These are phyloP conservation scores for Cryptococcus sp. DNA, from an alignment of 1,284 basidiomycete genomes.

Conservation along the genomic window DNA sequence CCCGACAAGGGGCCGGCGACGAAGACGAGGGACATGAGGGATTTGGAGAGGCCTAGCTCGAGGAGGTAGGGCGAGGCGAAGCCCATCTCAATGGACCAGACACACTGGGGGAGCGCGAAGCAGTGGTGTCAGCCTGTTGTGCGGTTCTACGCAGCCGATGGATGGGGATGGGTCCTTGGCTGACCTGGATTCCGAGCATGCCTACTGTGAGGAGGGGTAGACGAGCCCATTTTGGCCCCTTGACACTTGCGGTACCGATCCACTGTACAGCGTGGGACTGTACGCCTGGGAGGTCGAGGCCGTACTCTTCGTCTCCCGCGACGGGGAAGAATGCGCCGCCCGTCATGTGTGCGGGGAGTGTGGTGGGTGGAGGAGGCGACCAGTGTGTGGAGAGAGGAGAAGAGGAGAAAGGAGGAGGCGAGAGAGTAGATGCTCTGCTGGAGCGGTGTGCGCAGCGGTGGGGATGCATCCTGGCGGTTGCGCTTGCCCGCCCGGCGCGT, in stretches of 20 bases:
- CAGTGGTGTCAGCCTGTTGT: neutral
- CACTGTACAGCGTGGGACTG: constrained; percentile 52
- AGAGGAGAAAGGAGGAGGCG: neutral
- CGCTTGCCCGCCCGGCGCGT: no score
- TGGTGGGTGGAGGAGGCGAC: neutral
- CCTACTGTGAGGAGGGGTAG: constrained; percentile 72
- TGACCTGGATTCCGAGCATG: constrained; percentile 71
- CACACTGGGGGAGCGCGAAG: constrained; percentile 35
- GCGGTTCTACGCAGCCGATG: no score
- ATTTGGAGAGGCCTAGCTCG: constrained; percentile 82
- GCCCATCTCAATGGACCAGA: constrained; percentile 90
- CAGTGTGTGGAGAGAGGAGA: neutral
- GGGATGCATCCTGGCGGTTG: no score
- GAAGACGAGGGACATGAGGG: constrained; percentile 84
- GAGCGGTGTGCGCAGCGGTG: no score
- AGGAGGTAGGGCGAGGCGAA: constrained; percentile 92
- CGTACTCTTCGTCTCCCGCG: constrained; percentile 27
- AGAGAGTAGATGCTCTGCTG: no score
- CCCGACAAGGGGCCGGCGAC: constrained; percentile 90
- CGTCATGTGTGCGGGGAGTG: constrained; percentile 23
- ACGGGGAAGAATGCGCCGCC: constrained; percentile 35
- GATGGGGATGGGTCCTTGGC: neutral
- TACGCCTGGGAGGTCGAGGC: constrained; percentile 25
- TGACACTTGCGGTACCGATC: constrained; percentile 58
- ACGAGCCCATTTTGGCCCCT: constrained; percentile 61